Conservation (phyloP, 305 asterid species). For the Fraxinus sp. region DNA sequence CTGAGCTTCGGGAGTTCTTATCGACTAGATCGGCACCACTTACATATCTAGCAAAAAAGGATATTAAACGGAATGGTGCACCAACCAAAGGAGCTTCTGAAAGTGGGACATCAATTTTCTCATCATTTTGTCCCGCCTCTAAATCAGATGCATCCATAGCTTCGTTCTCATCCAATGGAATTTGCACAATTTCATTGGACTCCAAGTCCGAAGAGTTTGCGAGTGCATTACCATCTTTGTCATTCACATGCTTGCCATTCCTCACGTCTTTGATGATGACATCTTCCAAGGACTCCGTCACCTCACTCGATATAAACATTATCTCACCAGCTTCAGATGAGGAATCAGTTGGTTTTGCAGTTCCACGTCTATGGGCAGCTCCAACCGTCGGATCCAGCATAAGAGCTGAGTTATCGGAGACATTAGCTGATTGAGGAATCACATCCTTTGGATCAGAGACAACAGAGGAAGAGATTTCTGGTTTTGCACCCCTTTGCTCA, state of each 20-base stretch:
- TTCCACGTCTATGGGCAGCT: slow-evolving; percentile 26
- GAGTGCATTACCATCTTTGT: slow-evolving; percentile 21
- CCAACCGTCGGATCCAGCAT: slow-evolving; percentile 27
- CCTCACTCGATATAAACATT: slow-evolving; percentile 34
- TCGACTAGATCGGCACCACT: slow-evolving; percentile 90
- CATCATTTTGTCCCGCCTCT: slow-evolving; percentile 33
- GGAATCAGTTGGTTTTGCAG: slow-evolving; percentile 29
- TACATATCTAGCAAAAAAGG: slow-evolving; percentile 82
- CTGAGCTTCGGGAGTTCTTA: slow-evolving; percentile 18
- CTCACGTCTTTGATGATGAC: slow-evolving; percentile 33
- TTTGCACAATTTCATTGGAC: slow-evolving; percentile 69
- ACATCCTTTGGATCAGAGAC: slow-evolving; percentile 27
- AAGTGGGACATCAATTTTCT: slow-evolving; percentile 45
- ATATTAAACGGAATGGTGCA: slow-evolving; percentile 89
- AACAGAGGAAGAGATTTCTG: slow-evolving; percentile 27
- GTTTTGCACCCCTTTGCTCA: slow-evolving; percentile 35
- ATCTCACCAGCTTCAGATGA: slow-evolving; percentile 32
- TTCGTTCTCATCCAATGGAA: slow-evolving; percentile 62
- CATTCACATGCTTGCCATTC: slow-evolving; percentile 30
- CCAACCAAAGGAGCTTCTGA: slow-evolving; percentile 80
- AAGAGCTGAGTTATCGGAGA: slow-evolving; percentile 27
- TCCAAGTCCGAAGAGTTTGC: slow-evolving; percentile 46
- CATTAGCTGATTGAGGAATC: slow-evolving; percentile 36
- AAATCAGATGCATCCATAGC: slow-evolving; percentile 24
- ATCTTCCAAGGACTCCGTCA: slow-evolving; percentile 38